Evolutionary conservation across 768 basidiomycete genomes (phyloP), one percentile per base, ranked within the genome.

Genomic region (Lactarius pseudohatsudake): DNA sequence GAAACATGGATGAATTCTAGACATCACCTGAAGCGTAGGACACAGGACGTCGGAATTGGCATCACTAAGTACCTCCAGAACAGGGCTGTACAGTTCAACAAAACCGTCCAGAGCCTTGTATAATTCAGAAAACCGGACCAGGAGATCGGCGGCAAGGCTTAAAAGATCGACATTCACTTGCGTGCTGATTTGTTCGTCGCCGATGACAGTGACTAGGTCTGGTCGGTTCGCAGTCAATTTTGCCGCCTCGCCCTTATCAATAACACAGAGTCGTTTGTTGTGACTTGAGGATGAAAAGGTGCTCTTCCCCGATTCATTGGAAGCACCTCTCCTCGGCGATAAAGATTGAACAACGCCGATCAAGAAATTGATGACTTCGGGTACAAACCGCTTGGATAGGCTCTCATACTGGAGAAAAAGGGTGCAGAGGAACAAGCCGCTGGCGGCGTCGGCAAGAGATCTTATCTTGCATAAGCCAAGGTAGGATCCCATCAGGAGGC

Each of bases 401-500:
- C 77, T 74, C 78, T 98, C 96, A 72, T 89, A 98, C 77, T 98
- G 87, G 40, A 88, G 76, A 74, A 92, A 86, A 3, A 98, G 78
- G 1, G 92, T 90, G 75, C 89, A 93, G 26, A 98, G 78, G 80
- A 97, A 97, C 50, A 98, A 77, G 1, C 97, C 97, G 62, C 90
- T 90, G 1, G 90, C 82, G 59, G 98, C 73, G 76, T 99, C 95
- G 20, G 77, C 67, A 18, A 92, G 73, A 13, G 86, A 85, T 59
- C 96, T 84, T 1, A 98, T 83, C 4, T 94, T 87, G 62, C 87
- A 84, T 34, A 99, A 81, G 9, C 89, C 89, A 20, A 99, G 88
- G 74, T 98, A 98, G 56, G 94, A 89, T 1, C 91, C 93, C 81
- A 97, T 91, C 62, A 98, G 83, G 20, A 98, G 78, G 59, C 94